These are phyloP conservation scores for Penicillium longicatenatum DNA, from an alignment of 495 filamentous ascomycete species.

Conservation along the genomic window DNA sequence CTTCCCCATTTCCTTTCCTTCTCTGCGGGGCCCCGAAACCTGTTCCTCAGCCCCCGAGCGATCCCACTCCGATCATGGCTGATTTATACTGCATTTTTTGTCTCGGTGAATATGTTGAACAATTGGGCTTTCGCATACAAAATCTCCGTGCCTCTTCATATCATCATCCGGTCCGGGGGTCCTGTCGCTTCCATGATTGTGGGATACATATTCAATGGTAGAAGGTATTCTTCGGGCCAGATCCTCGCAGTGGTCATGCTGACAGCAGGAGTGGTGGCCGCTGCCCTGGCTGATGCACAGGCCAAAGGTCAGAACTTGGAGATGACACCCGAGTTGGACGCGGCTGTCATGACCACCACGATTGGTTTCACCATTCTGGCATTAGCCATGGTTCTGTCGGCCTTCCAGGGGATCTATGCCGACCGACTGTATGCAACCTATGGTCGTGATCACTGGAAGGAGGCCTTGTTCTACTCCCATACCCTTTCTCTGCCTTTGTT, in stretches of 20 bases:
- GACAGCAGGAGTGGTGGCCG: constrained; percentile 81
- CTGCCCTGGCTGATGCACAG: constrained; percentile 85
- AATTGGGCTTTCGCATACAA: constrained; percentile 97
- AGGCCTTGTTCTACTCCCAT: constrained; percentile 94
- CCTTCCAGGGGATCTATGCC: constrained; percentile 93
- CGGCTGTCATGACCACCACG: constrained; percentile 49
- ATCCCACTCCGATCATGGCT: constrained; percentile 86
- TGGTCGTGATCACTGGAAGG: constrained; percentile 84
- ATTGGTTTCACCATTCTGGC: constrained; percentile 83
- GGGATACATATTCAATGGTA: constrained; percentile 76
- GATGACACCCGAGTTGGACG: constrained; percentile 15
- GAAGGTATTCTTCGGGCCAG: constrained; percentile 78
- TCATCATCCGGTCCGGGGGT: constrained; percentile 92
- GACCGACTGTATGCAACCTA: constrained; percentile 84
- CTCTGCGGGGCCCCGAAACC: constrained; percentile 58
- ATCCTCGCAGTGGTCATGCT: constrained; percentile 77
- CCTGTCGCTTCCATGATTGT: constrained; percentile 91
- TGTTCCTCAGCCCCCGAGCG: constrained; percentile 72
- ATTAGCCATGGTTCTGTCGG: constrained; percentile 84
- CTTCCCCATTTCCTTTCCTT: constrained; percentile 73
- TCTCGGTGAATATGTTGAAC: constrained; percentile 89
- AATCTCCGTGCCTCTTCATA: constrained; percentile 95
- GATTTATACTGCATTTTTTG: constrained; percentile 87
- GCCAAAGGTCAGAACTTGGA: constrained; percentile 63
- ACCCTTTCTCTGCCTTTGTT: constrained; percentile 73